A percentile compares a stretch with the other conserved stretches of the same genome.
phyloP scores from a whole-genome alignment of 257 asterid species.

The Dorcoceras hygrometricum region DNA sequence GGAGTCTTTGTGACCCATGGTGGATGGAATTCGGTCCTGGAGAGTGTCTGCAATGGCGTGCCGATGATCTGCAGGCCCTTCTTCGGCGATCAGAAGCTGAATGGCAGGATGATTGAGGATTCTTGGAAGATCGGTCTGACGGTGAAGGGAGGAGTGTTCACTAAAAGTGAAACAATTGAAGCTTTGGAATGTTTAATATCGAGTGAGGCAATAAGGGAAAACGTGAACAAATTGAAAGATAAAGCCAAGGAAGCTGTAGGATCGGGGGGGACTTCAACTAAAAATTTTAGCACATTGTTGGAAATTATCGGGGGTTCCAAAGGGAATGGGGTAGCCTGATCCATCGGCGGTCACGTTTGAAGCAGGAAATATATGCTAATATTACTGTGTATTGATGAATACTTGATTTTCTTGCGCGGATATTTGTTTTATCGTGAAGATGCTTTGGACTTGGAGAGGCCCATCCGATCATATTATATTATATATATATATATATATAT shows the following conservation, averaged over 20 bases:
- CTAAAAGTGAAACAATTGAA: slow-evolving; percentile 29
- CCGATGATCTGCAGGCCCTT: slow-evolving; percentile 73
- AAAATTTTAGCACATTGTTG: slow-evolving; percentile 37
- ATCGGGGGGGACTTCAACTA: slow-evolving; percentile 42
- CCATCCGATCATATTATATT: no score
- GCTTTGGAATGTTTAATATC: slow-evolving; percentile 27
- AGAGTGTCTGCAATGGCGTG: slow-evolving; percentile 49
- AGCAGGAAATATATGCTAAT: no score
- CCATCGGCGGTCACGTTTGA: no score
- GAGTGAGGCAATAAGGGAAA: slow-evolving; percentile 34
- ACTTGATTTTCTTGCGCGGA: no score
- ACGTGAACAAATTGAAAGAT: slow-evolving; percentile 29
- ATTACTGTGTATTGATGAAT: no score
- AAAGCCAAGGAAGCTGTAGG: slow-evolving; percentile 38
- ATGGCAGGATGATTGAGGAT: slow-evolving; percentile 53
- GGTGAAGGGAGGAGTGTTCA: slow-evolving; percentile 38
- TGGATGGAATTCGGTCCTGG: slow-evolving; percentile 74
- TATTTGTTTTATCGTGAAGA: no score
- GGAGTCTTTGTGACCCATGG: slow-evolving; percentile 69
- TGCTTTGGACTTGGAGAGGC: no score
- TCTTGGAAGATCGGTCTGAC: slow-evolving; percentile 48
- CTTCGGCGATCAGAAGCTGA: slow-evolving; percentile 62
- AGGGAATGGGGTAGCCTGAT: no score
- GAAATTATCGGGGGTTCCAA: slow-evolving; percentile 29
- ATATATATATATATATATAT: no score